phyloP scores from a whole-genome alignment of 2,329 filamentous ascomycete genomes.

The Clonostachys chloroleuca region DNA sequence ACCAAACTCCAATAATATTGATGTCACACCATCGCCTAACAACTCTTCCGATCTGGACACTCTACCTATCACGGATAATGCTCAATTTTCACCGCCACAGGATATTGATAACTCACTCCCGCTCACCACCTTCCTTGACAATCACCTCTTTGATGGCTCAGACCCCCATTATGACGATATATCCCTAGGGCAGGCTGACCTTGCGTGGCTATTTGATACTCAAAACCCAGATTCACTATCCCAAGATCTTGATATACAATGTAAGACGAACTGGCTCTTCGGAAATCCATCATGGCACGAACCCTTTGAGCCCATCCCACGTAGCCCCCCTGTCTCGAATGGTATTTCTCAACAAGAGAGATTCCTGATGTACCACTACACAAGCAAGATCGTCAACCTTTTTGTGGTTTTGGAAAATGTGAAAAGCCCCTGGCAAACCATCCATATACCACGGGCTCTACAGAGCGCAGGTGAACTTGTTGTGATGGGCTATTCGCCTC shows the following conservation, averaged over 20 bases:
- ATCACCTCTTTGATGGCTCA: too few relatives aligned
- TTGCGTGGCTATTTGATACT: not conserved
- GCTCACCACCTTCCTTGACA: too few relatives aligned
- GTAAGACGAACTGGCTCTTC: not conserved
- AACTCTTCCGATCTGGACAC: too few relatives aligned
- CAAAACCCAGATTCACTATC: too few relatives aligned
- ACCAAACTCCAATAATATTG: too few relatives aligned
- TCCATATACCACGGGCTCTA: constrained; percentile 13
- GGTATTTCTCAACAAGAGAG: constrained; percentile 7
- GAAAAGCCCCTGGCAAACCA: constrained; percentile 17
- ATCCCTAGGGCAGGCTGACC: not conserved
- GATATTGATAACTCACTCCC: too few relatives aligned
- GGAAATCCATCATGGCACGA: not conserved
- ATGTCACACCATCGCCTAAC: too few relatives aligned
- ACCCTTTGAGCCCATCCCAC: too few relatives aligned
- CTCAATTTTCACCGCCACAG: too few relatives aligned
- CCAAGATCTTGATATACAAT: not conserved
- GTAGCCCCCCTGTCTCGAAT: not conserved
- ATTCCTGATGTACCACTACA: constrained; percentile 15
- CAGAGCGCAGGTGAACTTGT: constrained; percentile 13
- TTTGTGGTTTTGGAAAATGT: constrained; percentile 16
- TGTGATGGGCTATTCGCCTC: constrained; percentile 10
- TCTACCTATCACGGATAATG: too few relatives aligned
- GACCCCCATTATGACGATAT: too few relatives aligned
- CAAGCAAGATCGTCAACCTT: constrained; percentile 12